Conservation (phyloP, 441 rosid species). For the Gossypium schwendimanii region DNA sequence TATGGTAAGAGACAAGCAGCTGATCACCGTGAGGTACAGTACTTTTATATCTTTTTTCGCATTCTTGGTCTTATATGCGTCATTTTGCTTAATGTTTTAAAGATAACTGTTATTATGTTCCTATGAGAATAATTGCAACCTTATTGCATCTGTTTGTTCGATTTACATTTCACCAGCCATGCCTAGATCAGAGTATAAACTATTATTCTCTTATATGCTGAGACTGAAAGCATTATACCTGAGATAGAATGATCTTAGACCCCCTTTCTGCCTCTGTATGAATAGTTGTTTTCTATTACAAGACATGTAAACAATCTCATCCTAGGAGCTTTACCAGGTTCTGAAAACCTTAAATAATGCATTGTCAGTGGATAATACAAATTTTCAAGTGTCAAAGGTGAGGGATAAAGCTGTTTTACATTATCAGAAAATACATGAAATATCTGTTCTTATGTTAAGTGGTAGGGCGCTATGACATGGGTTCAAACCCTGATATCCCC, state of each 20-base stretch:
- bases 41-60: not conserved
- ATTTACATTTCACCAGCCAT: not conserved
- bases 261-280: not conserved
- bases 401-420: constrained; percentile 17
- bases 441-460: constrained; percentile 9
- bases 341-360: constrained; percentile 8
- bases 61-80: not conserved
- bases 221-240: not conserved
- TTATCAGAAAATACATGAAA: constrained; percentile 18
- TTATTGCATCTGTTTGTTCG: not conserved
- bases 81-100: not conserved
- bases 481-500: too few relatives aligned
- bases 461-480: not conserved
- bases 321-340: not conserved
- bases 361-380: constrained; percentile 16
- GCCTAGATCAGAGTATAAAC: not conserved
- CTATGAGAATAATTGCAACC: not conserved
- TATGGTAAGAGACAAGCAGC: constrained; percentile 15
- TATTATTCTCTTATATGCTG: not conserved
- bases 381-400: not conserved
- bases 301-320: constrained; percentile 13
- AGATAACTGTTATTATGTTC: not conserved
- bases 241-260: not conserved
- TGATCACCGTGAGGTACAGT: constrained; percentile 28
- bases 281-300: constrained; percentile 1